Evolutionary conservation across 1,139 yeast species (phyloP), one percentile per base, ranked within the genome.

Genomic region (Blastobotrys proliferans): DNA sequence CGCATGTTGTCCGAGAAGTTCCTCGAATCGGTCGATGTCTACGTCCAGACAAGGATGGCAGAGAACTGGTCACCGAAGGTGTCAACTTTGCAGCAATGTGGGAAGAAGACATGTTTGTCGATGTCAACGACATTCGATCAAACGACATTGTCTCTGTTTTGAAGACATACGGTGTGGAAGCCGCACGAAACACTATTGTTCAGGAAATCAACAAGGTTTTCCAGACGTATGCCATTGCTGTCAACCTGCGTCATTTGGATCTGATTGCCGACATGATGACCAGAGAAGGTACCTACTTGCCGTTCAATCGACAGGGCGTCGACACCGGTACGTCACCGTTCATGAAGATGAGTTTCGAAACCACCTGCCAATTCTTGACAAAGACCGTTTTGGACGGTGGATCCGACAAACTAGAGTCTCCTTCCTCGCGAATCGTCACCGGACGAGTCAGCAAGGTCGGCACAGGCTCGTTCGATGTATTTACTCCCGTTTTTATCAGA

Each of bases 181-280:
- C 98, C 35, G 98, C 98, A 19, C 80, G 98, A 68, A 87, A 88
- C 65, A 92, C 98, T 30, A 86, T 94, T 70, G 97, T 90, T 32
- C 83, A 87, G 57, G 99, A 94, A 74, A 86, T 94, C 64, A 84
- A 87, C 68, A 83, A 87, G 57, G 98, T 94, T 59, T 94, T 94
- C 79, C 87, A 87, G 54, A 90, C 95, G 46, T 92, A 92, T 67
- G 98, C 97, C 58, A 94, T 94, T 63, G 73, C 90, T 51, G 98
- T 94, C 51, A 85, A 94, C 48, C 71, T 79, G 42, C 88, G 98
- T 66, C 99, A 94, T 70, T 79, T 94, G 70, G 97, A 92, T 62
- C 77, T 94, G 64, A 83, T 94, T 67, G 98, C 95, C 51, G 99
- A 94, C 67, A 86, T 87, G 90, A 94, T 94, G 99, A 94, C 99